phyloP scores from a whole-genome alignment of 2,329 filamentous ascomycete genomes.

The Paecilomyces fulvus region DNA sequence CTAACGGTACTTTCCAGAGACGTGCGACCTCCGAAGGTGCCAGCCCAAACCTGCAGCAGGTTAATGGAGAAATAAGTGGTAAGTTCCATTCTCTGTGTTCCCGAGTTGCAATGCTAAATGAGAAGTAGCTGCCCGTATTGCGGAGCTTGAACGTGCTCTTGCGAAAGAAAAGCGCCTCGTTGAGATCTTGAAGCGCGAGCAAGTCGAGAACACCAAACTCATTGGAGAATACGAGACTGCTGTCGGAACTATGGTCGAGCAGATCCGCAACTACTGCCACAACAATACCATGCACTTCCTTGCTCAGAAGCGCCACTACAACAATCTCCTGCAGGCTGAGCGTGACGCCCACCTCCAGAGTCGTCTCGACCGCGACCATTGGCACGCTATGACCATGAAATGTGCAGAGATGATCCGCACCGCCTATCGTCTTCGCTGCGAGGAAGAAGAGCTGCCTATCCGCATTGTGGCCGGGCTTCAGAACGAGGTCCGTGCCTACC shows the following conservation, averaged over 20 bases:
- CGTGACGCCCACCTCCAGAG: conserved; percentile 42
- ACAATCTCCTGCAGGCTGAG: conserved; percentile 42
- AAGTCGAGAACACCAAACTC: conserved; percentile 39
- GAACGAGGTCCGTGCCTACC: conserved; percentile 41
- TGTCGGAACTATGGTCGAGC: conserved; percentile 41
- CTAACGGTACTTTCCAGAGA: conserved; percentile 23
- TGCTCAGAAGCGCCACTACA: conserved; percentile 41
- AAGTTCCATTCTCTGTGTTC: conserved; percentile 4
- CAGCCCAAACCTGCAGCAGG: conserved; percentile 32
- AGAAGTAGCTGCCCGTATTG: conserved; percentile 36
- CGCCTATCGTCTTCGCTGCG: conserved; percentile 39
- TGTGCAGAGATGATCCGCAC: conserved; percentile 42
- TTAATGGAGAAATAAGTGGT: conserved; percentile 37
- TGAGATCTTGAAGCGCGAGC: conserved; percentile 38
- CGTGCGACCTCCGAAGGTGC: conserved; percentile 34
- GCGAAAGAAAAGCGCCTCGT: conserved; percentile 36
- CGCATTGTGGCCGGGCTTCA: conserved; percentile 39
- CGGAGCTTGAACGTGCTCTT: conserved; percentile 41
- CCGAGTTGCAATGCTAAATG: background rate
- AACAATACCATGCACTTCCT: conserved; percentile 42
- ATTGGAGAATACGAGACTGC: conserved; percentile 41
- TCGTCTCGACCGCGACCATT: conserved; percentile 42
- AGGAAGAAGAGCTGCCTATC: conserved; percentile 39
- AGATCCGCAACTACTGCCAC: conserved; percentile 43
- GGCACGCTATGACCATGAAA: conserved; percentile 40